Base-by-base conservation (phyloP, 805 yeast species). In the Teunomyces funiuensis region DNA sequence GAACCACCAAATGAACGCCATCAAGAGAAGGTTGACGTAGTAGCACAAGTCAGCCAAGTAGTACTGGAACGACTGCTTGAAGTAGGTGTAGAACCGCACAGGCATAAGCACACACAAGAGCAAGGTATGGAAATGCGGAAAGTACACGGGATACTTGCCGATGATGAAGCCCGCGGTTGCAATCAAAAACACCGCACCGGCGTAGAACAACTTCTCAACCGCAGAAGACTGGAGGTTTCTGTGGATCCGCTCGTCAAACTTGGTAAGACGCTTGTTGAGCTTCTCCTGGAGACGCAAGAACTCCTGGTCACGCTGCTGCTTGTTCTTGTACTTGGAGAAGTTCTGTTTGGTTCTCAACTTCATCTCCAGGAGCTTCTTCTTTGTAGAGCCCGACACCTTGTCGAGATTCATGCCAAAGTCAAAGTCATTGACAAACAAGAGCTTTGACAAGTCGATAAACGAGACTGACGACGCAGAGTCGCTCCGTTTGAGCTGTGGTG, bases 11-110 rank as follows among this genome's bases (percentile, higher is more conserved):
- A 91, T 74, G 56, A 79, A 91, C 1, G 80, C 48, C 51, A 90
- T 53, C 37, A 86, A 65, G 43, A 91, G 63, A 9, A 79, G 52
- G 56, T 91, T 93, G 33, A 86, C 97, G 60, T 84, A 93, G 62
- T 91, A 91, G 64, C 99, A 91, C 50, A 91, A 72, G 63, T 91
- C 98, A 0, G 96, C 97, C 56, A 93, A 69, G 59, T 82, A 91
- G 61, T 86, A 91, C 46, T 90, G 96, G 65, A 75, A 88, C 6
- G 87, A 78, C 38, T 72, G 75, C 61, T 85, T 86, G 66, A 82
- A 85, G 65, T 87, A 91, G 1, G 93, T 80, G 63, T 88, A 82
- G 53, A 84, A 76, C 43, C 99, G 69, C 17, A 90, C 80, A 0
- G 99, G 98, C 82, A 90, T 79, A 40, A 91, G 67, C 1, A 85